phyloP scores from a whole-genome alignment of 2,329 filamentous ascomycete genomes.

The Elsinoe perseae region DNA sequence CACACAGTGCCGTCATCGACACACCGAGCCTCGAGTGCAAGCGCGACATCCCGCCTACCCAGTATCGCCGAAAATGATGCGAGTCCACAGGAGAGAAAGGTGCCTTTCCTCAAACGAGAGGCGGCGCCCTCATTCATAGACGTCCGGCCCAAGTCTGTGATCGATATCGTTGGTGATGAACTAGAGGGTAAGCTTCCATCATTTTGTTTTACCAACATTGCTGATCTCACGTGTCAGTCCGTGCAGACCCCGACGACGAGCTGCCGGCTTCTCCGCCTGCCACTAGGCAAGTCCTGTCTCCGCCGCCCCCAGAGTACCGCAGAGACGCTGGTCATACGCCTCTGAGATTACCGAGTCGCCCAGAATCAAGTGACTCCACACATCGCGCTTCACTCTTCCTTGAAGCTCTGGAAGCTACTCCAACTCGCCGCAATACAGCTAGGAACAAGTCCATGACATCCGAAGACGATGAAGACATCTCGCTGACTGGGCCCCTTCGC shows the following conservation, averaged over 20 bases:
- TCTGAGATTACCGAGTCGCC: constrained; percentile 24
- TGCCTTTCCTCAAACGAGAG: constrained; percentile 16
- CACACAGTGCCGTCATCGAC: constrained; percentile 21
- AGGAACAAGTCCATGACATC: constrained; percentile 27
- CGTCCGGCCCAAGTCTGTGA: neutral
- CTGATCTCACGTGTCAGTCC: constrained; percentile 21
- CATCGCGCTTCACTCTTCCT: constrained; percentile 21
- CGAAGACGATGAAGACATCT: constrained; percentile 27
- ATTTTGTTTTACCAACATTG: neutral
- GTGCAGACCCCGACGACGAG: constrained; percentile 25
- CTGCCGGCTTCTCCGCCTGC: constrained; percentile 25
- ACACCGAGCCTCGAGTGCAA: constrained; percentile 17
- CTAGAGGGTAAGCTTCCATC: neutral
- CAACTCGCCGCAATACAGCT: constrained; percentile 30
- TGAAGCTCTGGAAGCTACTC: constrained; percentile 30
- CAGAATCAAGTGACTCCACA: constrained; percentile 23
- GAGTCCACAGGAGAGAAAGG: constrained; percentile 20
- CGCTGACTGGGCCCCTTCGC: constrained; percentile 29
- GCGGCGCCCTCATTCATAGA: constrained; percentile 17
- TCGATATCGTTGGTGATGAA: neutral
- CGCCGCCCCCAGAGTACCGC: constrained; percentile 27
- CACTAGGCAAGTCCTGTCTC: constrained; percentile 23
- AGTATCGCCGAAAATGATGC: constrained; percentile 31
- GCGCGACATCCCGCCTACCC: constrained; percentile 21
- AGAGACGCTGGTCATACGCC: constrained; percentile 31